These are phyloP conservation scores for Solanum aculeatissimum DNA, from an alignment of 305 asterid species.

Conservation along the genomic window DNA sequence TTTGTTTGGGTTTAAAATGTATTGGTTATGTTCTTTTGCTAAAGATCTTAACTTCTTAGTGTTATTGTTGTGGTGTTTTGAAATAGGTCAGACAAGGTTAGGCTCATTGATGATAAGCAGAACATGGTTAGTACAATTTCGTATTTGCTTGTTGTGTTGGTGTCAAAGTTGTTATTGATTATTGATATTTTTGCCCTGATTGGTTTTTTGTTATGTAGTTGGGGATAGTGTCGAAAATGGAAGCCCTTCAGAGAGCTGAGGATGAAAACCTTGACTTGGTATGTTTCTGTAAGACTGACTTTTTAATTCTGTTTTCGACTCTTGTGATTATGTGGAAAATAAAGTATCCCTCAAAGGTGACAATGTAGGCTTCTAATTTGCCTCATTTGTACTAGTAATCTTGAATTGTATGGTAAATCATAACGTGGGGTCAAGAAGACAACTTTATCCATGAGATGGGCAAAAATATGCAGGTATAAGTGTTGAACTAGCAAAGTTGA, in stretches of 20 bases:
- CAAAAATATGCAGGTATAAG: not conserved
- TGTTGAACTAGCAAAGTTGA: not conserved
- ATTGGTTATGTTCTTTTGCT: not conserved
- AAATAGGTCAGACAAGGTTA: constrained; percentile 76
- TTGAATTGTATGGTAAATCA: not conserved
- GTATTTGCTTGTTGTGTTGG: constrained; percentile 3
- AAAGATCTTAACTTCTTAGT: not conserved
- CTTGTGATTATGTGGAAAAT: not conserved
- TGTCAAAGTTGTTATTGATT: not conserved
- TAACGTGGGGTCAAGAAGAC: not conserved
- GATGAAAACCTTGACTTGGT: constrained; percentile 92
- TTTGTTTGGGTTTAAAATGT: not conserved
- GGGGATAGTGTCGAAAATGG: constrained; percentile 62
- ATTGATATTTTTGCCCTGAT: not conserved
- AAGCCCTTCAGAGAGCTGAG: constrained; percentile 88
- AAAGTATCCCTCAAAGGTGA: not conserved
- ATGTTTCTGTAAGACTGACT: constrained; percentile 7
- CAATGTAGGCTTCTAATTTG: not conserved
- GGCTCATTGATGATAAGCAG: constrained; percentile 85
- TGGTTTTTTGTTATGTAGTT: constrained; percentile 41
- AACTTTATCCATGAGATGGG: not conserved
- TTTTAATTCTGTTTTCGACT: not conserved
- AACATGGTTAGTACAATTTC: constrained; percentile 63
- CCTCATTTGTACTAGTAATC: not conserved
- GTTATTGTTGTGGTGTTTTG: constrained; percentile 11